Conservation (phyloP, 768 basidiomycete species). For the Kwoniella sp. region DNA sequence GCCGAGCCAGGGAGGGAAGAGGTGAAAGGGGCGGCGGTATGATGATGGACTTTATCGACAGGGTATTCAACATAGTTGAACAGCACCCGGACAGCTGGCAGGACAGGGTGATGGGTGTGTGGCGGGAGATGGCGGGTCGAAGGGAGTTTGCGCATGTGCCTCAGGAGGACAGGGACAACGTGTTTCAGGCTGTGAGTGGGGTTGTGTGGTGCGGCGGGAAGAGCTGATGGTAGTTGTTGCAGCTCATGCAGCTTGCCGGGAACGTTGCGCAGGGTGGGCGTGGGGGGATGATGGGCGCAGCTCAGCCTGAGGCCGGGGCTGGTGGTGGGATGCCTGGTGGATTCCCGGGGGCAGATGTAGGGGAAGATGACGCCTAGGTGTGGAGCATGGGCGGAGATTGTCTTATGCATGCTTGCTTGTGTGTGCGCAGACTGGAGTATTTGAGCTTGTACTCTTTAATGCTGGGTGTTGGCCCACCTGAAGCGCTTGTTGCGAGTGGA, state of each 20-base stretch:
- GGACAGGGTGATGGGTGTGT: constrained; percentile 14
- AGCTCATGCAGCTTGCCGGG: constrained; percentile 15
- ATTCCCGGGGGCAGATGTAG: constrained; percentile 19
- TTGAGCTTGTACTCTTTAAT: too few species aligned
- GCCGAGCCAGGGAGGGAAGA: constrained; percentile 5
- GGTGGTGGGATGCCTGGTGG: constrained; percentile 25
- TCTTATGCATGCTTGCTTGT: too few species aligned
- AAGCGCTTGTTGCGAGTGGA: too few species aligned
- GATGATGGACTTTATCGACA: constrained; percentile 23
- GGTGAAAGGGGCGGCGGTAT: constrained; percentile 13
- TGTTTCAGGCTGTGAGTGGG: constrained; percentile 32
- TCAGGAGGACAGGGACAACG: constrained; percentile 27
- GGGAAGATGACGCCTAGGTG: background rate
- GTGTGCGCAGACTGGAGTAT: too few species aligned
- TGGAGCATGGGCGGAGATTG: background rate
- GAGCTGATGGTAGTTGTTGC: background rate
- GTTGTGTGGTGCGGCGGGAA: background rate
- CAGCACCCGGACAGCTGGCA: constrained; percentile 22
- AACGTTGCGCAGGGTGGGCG: constrained; percentile 7
- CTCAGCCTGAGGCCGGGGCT: too few species aligned
- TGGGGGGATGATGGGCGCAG: constrained; percentile 5
- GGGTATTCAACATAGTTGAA: constrained; percentile 24
- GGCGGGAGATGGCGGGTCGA: constrained; percentile 17
- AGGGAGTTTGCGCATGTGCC: constrained; percentile 17
- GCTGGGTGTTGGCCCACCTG: too few species aligned